phyloP scores from a whole-genome alignment of 371 early-diverging fungal species.

The Rhizopus stolonifer region DNA sequence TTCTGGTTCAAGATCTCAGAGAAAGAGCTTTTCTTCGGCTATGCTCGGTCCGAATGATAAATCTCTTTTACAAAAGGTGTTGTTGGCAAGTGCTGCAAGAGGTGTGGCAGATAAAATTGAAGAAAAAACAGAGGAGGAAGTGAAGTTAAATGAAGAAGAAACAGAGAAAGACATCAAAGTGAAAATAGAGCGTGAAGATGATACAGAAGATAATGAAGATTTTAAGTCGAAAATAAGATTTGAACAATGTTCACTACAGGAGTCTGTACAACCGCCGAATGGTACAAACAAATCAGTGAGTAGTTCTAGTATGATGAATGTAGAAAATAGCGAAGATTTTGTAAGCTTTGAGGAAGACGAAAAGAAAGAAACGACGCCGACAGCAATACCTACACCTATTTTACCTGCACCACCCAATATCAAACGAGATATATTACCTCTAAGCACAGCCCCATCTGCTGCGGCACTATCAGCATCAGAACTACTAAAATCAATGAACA shows the following conservation, averaged over 20 bases:
- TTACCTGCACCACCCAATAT: constrained; percentile 1
- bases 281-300: too few species aligned
- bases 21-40: constrained; percentile 24
- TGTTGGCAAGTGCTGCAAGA: constrained; percentile 33
- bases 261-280: not conserved
- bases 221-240: not conserved
- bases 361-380: constrained; percentile 20
- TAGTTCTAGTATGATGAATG: constrained; percentile 14
- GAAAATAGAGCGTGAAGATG: too few species aligned
- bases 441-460: constrained; percentile 4
- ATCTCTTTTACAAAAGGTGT: constrained; percentile 38
- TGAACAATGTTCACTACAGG: not conserved
- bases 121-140: constrained; percentile 13
- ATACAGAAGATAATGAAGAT: not conserved
- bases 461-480: constrained; percentile 24
- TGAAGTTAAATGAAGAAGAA: too few species aligned
- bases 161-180: too few species aligned
- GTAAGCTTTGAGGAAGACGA: constrained; percentile 54
- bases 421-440: constrained; percentile 1
- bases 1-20: constrained; percentile 2
- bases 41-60: constrained; percentile 30
- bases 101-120: constrained; percentile 27
- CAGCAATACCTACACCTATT: constrained; percentile 13
- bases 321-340: constrained; percentile 39
- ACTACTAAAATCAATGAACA: constrained; percentile 33